phyloP scores from a whole-genome alignment of 306 rosid species.

The Corylus americana region DNA sequence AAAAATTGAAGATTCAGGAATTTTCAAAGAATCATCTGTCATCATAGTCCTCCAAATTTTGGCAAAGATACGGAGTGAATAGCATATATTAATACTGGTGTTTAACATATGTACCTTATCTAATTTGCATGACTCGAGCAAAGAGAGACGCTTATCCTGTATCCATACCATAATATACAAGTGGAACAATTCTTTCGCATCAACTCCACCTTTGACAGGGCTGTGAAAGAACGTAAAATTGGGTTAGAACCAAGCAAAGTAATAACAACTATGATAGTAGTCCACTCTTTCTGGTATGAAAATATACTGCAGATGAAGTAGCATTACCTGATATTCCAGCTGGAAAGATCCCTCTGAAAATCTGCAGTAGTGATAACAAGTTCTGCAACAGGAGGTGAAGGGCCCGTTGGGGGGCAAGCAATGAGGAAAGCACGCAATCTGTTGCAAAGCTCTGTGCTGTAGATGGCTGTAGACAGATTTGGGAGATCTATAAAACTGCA shows the following conservation, averaged over 20 bases:
- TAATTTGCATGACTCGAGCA: constrained; percentile 88
- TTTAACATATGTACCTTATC: constrained; percentile 68
- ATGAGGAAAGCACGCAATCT: constrained; percentile 86
- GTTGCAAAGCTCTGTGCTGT: constrained; percentile 85
- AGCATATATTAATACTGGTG: constrained; percentile 9
- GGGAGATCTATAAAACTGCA: constrained; percentile 94
- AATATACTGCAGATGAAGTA: constrained; percentile 14
- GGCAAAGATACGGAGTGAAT: constrained; percentile 7
- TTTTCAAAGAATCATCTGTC: background rate
- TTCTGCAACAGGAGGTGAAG: constrained; percentile 84
- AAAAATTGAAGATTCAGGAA: constrained; percentile 4
- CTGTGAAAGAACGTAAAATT: constrained; percentile 47
- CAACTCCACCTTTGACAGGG: constrained; percentile 86
- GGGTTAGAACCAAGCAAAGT: constrained; percentile 12
- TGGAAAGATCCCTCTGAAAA: constrained; percentile 79
- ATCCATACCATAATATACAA: constrained; percentile 91
- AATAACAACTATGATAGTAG: background rate
- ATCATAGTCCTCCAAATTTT: background rate
- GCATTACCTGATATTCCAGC: constrained; percentile 74
- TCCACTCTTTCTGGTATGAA: background rate
- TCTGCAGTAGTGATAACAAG: constrained; percentile 94
- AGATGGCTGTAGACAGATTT: constrained; percentile 87
- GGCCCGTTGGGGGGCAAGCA: constrained; percentile 92
- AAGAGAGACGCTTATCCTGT: constrained; percentile 77
- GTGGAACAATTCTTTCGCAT: constrained; percentile 96